A percentile compares a stretch with the other conserved stretches of the same genome.
Conservation (phyloP, 371 early-diverging fungal species). For the Syncephalastrum contaminatum region DNA sequence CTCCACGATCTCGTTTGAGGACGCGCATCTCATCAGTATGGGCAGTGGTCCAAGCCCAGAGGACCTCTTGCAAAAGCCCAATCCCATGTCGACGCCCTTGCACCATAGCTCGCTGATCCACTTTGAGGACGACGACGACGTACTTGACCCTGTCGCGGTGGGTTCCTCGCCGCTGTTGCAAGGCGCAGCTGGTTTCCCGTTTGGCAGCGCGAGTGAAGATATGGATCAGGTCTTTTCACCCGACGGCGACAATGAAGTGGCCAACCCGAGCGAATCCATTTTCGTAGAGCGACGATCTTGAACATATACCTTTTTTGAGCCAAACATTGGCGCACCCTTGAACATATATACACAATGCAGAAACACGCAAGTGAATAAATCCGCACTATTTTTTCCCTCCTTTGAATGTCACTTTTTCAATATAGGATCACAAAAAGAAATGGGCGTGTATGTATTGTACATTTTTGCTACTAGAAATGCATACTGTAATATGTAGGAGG, state of each 20-base stretch:
- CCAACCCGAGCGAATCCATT: constrained; percentile 45
- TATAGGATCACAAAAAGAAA: too few species aligned
- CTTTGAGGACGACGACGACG: constrained; percentile 39
- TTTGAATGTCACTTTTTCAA: too few species aligned
- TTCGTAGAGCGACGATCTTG: constrained; percentile 13
- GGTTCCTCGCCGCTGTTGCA: background rate
- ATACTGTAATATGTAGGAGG: too few species aligned
- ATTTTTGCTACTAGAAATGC: too few species aligned
- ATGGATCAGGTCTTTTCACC: constrained; percentile 49
- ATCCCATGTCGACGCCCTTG: constrained; percentile 10
- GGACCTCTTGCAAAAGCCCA: constrained; percentile 6
- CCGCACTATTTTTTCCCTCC: too few species aligned
- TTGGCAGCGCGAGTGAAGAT: constrained; percentile 12
- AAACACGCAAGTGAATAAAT: too few species aligned
- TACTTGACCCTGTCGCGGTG: background rate
- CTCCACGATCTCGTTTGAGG: constrained; percentile 60
- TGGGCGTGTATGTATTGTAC: too few species aligned
- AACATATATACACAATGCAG: too few species aligned
- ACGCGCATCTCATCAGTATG: constrained; percentile 57
- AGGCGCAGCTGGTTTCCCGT: background rate
- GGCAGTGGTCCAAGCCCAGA: constrained; percentile 51
- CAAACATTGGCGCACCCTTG: too few species aligned
- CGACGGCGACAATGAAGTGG: constrained; percentile 65
- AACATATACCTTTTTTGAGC: too few species aligned
- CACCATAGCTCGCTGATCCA: constrained; percentile 38